These are phyloP conservation scores for Coniella vitis DNA, from an alignment of 2,329 filamentous ascomycete species.

Conservation along the genomic window DNA sequence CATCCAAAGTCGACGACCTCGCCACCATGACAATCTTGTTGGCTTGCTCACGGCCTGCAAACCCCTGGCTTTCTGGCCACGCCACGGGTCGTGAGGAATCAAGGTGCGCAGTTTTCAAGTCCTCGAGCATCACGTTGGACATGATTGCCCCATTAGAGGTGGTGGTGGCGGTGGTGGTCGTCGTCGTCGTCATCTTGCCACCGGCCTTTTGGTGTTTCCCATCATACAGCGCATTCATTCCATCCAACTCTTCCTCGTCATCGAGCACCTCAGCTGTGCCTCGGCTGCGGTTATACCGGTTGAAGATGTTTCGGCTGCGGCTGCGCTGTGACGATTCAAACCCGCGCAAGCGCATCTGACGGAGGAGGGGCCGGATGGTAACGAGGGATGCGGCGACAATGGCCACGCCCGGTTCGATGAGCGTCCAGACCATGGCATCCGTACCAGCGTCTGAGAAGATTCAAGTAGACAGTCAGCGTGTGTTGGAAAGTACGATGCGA, in stretches of 20 bases:
- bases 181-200: too few relatives aligned
- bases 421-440: constrained; percentile 48
- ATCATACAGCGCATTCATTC: background rate
- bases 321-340: constrained; percentile 37
- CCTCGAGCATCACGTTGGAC: constrained; percentile 14
- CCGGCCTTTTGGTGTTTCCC: constrained; percentile 22
- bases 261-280: constrained; percentile 10
- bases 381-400: constrained; percentile 48
- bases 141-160: too few relatives aligned
- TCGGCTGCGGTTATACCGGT: constrained; percentile 25
- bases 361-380: constrained; percentile 48
- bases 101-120: constrained; percentile 23
- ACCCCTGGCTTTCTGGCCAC: background rate
- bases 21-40: constrained; percentile 2
- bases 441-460: constrained; percentile 36
- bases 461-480: background rate
- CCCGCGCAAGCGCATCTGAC: constrained; percentile 38
- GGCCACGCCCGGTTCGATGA: constrained; percentile 50
- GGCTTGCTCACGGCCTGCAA: background rate
- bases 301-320: constrained; percentile 23
- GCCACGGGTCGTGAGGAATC: constrained; percentile 4
- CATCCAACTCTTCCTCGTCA: background rate
- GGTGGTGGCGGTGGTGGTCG: too few relatives aligned
- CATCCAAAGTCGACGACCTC: too few relatives aligned
- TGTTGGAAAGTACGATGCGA: background rate